Evolutionary conservation across 2,329 filamentous ascomycete species (phyloP).

Genomic region (Aspergillus alliaceus): DNA sequence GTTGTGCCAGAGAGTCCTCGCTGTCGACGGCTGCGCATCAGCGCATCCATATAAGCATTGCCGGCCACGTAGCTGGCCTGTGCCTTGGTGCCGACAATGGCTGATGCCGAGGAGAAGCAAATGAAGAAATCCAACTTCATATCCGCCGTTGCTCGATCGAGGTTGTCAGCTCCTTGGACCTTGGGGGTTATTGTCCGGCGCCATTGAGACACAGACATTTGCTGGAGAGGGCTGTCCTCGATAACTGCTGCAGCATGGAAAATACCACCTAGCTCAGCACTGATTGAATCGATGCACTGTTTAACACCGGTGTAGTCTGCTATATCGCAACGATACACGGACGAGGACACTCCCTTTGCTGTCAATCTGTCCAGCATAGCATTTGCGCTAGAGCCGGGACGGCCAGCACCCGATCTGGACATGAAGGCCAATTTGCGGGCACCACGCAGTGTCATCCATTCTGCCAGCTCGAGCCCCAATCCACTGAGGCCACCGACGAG

Average conservation of each 20-base stretch:
- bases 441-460: too few species aligned
- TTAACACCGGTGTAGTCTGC: too few species aligned
- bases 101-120: conserved; percentile 1
- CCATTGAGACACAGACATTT: conserved; percentile 4
- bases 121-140: conserved; percentile 6
- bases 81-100: neutral
- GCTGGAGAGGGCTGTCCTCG: neutral
- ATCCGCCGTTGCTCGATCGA: neutral
- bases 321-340: too few species aligned
- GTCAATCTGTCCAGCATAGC: too few species aligned
- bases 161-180: neutral
- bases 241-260: conserved; percentile 5
- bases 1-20: neutral
- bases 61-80: conserved; percentile 7
- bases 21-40: neutral
- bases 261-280: neutral
- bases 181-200: neutral
- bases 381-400: too few species aligned
- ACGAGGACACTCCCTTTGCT: too few species aligned
- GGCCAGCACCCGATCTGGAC: too few species aligned
- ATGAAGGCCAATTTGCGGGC: too few species aligned
- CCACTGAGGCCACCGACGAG: too few species aligned
- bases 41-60: conserved; percentile 2
- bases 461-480: too few species aligned
- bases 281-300: too few species aligned